Evolutionary conservation across 2,329 filamentous ascomycete species (phyloP), one percentile per base, ranked within the genome.

Genomic region (Fusarium aywerte): DNA sequence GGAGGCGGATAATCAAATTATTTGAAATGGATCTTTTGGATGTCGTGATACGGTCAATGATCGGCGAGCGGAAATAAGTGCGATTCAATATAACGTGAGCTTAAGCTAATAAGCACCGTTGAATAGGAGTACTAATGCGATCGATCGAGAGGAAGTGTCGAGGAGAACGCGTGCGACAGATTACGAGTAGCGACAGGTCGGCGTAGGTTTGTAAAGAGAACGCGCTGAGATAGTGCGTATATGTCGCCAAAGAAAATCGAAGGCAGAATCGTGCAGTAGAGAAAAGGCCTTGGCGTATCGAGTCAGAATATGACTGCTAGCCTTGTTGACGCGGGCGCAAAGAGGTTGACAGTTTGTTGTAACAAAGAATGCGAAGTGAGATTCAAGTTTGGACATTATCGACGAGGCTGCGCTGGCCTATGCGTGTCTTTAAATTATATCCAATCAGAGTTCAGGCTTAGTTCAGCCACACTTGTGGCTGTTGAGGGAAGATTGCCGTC

Each of bases 401-500:
- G 62, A 52, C 71, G 62, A 74, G 72, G 72, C 72, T 74, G 71
- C 69, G 55, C 15, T 56, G 58, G 52, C 29, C 29, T 39, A 49
- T 67, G 62, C 40, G 25, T 39, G 44, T 23, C 18, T 29, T 43
- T 31, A 42, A 45, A 55, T 32, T 38, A 40, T 63, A 50, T 47
- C 70, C 69, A 73, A 62, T 73, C 56, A 66, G 36, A 63, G 36
- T 23, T 39, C 23, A 13, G 3, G 2, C 1, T 3, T 1, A 1
- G 2, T 10, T 16, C 38, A 49, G 60, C 60, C 60, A 63, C 60
- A 42, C 7, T 3, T 58, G 60, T 63, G 60, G 66, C 56, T 42
- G 45, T 23, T 10, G 3, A 33, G 11, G 18, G 36, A 16, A 25
- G 21, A 43, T 33, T 35, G 40, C 39, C 21, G 55, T 32, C 25